Evolutionary conservation across 2,329 filamentous ascomycete genomes (phyloP).

Genomic region (Xylaria sp.): DNA sequence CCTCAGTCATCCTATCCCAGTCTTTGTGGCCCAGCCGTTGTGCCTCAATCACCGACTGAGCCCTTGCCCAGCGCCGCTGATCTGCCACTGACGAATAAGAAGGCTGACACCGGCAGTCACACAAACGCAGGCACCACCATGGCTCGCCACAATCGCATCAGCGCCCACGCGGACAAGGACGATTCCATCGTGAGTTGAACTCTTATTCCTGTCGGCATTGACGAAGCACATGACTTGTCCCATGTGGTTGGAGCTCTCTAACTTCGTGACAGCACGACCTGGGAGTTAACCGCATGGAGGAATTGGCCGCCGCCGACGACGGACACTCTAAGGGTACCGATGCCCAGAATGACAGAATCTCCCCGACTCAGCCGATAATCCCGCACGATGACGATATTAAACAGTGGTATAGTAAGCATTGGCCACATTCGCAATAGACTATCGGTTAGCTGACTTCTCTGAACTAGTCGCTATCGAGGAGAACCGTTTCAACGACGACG

Average conservation of each 20-base stretch:
- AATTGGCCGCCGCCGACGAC: conserved; percentile 13
- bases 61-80: no score
- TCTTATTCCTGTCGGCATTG: background rate
- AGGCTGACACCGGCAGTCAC: no score
- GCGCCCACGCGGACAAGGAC: background rate
- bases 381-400: background rate
- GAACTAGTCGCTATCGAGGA: conserved; percentile 16
- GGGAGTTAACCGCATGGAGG: conserved; percentile 21
- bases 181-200: conserved; percentile 13
- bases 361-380: background rate
- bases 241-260: background rate
- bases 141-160: no score
- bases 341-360: background rate
- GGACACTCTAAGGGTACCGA: background rate
- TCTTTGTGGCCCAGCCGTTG: no score
- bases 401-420: conserved; percentile 17
- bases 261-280: conserved; percentile 20
- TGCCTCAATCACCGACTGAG: no score
- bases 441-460: conserved; percentile 2
- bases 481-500: conserved; percentile 22
- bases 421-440: background rate
- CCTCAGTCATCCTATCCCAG: no score
- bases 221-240: background rate
- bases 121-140: no score
- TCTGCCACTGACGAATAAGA: no score